Evolutionary conservation across 441 rosid species (phyloP).

Genomic region (Manihot esculenta): DNA sequence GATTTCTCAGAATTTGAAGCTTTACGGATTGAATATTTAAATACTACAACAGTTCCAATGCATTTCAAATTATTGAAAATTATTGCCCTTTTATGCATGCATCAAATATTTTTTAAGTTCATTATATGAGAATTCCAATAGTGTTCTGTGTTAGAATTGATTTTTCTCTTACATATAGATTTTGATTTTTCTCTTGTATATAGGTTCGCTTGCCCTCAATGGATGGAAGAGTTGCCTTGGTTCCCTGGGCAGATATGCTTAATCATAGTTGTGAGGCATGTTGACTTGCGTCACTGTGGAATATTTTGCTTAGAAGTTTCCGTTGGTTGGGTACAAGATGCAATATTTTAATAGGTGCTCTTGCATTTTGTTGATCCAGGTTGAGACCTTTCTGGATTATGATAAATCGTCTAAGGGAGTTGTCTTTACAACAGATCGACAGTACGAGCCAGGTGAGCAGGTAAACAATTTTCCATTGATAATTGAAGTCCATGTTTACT

Average conservation of each 20-base stretch:
- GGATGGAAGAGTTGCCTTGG: slow-evolving; percentile 92
- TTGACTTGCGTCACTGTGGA: slow-evolving; percentile 11
- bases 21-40: too few species aligned
- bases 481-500: background rate
- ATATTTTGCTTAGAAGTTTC: slow-evolving; percentile 8
- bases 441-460: slow-evolving; percentile 99
- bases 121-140: background rate
- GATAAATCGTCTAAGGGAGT: slow-evolving; percentile 83
- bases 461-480: slow-evolving; percentile 40
- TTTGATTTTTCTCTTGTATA: slow-evolving; percentile 10
- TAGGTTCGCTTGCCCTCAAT: slow-evolving; percentile 94
- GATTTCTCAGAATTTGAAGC: too few species aligned
- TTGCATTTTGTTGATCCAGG: slow-evolving; percentile 45
- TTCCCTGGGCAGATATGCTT: slow-evolving; percentile 99
- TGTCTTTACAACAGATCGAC: slow-evolving; percentile 74
- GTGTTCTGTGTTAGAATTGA: background rate
- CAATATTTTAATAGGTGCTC: slow-evolving; percentile 13
- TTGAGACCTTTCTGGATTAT: slow-evolving; percentile 89
- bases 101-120: too few species aligned
- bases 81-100: too few species aligned
- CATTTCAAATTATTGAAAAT: too few species aligned
- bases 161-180: slow-evolving; percentile 1
- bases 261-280: slow-evolving; percentile 93
- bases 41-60: too few species aligned
- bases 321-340: slow-evolving; percentile 9